Evolutionary conservation across 2,329 filamentous ascomycete species (phyloP).

Genomic region (Apiospora arundinis): DNA sequence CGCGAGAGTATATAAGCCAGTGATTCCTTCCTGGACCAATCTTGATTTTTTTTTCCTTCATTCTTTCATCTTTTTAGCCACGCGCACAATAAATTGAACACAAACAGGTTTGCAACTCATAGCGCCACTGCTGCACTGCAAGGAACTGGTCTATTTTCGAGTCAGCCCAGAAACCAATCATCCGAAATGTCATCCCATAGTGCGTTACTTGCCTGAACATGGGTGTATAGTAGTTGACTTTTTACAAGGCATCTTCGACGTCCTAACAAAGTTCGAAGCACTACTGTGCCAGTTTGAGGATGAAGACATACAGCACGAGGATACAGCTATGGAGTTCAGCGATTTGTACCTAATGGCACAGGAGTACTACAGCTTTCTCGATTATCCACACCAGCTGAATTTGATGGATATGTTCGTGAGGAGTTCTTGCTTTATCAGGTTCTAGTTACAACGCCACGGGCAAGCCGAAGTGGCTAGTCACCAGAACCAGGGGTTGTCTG

Average conservation of each 20-base stretch:
- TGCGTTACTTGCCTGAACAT: background rate
- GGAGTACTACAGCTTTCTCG: background rate
- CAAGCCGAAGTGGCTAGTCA: background rate
- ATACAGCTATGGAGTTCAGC: background rate
- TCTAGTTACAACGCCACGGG: background rate
- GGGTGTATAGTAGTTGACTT: background rate
- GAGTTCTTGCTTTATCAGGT: background rate
- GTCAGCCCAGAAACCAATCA: background rate
- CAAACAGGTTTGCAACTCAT: background rate
- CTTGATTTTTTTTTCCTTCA: background rate
- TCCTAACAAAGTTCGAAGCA: constrained; percentile 1
- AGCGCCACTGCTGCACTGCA: background rate
- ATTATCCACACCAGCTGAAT: background rate
- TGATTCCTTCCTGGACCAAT: background rate
- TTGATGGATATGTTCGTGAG: background rate
- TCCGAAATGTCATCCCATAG: background rate
- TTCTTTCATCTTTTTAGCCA: background rate
- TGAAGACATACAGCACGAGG: too few relatives aligned
- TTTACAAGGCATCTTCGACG: constrained; percentile 3
- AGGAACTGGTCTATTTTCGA: background rate
- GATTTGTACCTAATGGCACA: constrained; percentile 1
- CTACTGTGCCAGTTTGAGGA: background rate
- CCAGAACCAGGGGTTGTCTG: constrained; percentile 1
- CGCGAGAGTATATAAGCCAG: background rate
- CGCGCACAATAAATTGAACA: background rate